phyloP scores from a whole-genome alignment of 768 basidiomycete genomes.

The Podaxis sp. region DNA sequence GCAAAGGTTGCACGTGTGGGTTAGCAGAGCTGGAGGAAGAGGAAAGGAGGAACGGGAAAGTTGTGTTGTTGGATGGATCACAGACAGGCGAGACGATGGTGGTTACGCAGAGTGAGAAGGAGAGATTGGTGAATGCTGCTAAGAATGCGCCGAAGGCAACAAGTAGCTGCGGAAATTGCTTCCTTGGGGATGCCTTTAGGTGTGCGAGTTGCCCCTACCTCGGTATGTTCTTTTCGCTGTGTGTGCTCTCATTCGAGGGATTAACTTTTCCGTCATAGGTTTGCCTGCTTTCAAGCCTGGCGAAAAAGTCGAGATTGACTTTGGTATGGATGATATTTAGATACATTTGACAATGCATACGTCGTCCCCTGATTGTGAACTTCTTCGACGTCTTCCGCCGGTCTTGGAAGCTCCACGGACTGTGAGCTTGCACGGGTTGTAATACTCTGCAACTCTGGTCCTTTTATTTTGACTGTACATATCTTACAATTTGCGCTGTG shows the following conservation, averaged over 20 bases:
- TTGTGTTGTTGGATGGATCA: conserved; percentile 68
- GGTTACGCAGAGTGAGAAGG: conserved; percentile 58
- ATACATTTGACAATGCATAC: neutral
- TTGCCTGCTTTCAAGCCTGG: conserved; percentile 98
- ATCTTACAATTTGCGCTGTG: no score
- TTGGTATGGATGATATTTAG: conserved; percentile 87
- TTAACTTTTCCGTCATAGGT: conserved; percentile 46
- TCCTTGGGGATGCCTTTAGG: conserved; percentile 95
- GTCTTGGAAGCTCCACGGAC: neutral
- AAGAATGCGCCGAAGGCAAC: conserved; percentile 82
- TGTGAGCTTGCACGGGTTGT: no score
- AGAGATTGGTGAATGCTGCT: conserved; percentile 62
- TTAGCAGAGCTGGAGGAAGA: conserved; percentile 90
- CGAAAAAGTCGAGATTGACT: conserved; percentile 92
- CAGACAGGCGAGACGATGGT: conserved; percentile 59
- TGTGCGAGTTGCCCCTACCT: conserved; percentile 96
- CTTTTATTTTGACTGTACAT: no score
- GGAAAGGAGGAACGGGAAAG: conserved; percentile 58
- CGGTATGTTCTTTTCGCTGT: conserved; percentile 55
- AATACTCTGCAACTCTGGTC: no score
- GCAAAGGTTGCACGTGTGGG: conserved; percentile 97
- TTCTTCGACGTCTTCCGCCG: neutral
- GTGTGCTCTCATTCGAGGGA: conserved; percentile 11
- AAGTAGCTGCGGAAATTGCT: conserved; percentile 97
- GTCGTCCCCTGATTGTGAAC: neutral